Evolutionary conservation across 2,329 filamentous ascomycete species (phyloP).

Genomic region (Stagonosporopsis rhizophila): DNA sequence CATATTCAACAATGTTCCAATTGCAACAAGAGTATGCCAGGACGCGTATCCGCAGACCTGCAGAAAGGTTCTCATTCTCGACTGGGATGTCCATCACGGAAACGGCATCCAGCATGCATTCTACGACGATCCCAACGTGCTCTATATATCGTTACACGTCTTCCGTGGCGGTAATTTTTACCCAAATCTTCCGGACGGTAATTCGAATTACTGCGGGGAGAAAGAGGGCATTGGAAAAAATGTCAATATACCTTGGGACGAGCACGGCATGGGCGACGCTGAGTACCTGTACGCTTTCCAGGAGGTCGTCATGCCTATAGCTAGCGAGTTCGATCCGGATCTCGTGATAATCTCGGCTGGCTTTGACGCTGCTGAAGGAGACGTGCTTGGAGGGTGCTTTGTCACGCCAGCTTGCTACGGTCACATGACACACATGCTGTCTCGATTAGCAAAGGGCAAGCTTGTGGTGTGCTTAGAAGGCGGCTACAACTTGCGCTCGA

Average conservation of each 20-base stretch:
- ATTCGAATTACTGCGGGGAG: conserved; percentile 66
- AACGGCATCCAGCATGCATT: conserved; percentile 98
- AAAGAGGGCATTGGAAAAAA: conserved; percentile 67
- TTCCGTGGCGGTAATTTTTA: conserved; percentile 87
- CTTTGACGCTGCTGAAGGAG: conserved; percentile 93
- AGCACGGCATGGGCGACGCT: conserved; percentile 85
- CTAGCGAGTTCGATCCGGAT: conserved; percentile 90
- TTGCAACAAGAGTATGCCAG: conserved; percentile 89
- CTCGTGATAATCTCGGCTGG: conserved; percentile 94
- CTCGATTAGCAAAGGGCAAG: conserved; percentile 89
- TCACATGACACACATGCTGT: conserved; percentile 99
- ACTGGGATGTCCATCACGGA: conserved; percentile 83
- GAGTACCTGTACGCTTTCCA: conserved; percentile 98
- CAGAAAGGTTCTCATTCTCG: conserved; percentile 88
- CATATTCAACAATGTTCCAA: conserved; percentile 96
- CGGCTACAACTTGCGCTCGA: conserved; percentile 92
- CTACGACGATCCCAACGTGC: conserved; percentile 90
- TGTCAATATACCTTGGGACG: conserved; percentile 73
- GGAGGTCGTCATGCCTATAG: conserved; percentile 94
- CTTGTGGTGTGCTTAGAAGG: conserved; percentile 93
- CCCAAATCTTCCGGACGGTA: conserved; percentile 67
- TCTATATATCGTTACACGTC: conserved; percentile 95
- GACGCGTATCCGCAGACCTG: conserved; percentile 78
- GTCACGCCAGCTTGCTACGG: conserved; percentile 92
- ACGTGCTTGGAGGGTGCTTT: conserved; percentile 90